Evolutionary conservation across 169 alveolate species (phyloP).

Genomic region (Pseudocohnilembus persalinus): DNA sequence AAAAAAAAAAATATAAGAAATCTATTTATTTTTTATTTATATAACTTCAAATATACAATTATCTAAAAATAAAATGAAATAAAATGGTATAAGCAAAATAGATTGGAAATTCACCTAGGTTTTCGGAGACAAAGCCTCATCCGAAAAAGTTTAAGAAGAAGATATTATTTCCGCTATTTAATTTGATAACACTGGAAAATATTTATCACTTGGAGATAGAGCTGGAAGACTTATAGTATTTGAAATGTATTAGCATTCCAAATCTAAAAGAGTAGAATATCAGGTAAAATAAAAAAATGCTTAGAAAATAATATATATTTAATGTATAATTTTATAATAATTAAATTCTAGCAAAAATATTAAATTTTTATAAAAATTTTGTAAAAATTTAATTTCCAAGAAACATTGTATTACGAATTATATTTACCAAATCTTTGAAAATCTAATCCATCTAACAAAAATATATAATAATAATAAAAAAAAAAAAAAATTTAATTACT

Average conservation of each 20-base stretch:
- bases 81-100: constrained; percentile 12
- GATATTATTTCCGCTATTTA: constrained; percentile 62
- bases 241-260: constrained; percentile 38
- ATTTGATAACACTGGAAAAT: constrained; percentile 68
- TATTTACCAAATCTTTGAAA: too few species aligned
- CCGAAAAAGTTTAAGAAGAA: constrained; percentile 56
- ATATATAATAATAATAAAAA: too few species aligned
- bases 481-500: too few species aligned
- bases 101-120: constrained; percentile 61
- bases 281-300: background rate
- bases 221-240: constrained; percentile 71
- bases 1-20: background rate
- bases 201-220: constrained; percentile 64
- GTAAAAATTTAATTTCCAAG: background rate
- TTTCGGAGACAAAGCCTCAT: constrained; percentile 64
- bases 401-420: background rate
- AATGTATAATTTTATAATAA: too few species aligned
- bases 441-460: too few species aligned
- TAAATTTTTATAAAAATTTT: too few species aligned
- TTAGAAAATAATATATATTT: background rate
- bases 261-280: constrained; percentile 39
- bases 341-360: too few species aligned
- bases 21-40: too few species aligned
- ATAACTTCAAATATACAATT: too few species aligned
- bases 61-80: background rate